phyloP scores from a whole-genome alignment of 1,284 basidiomycete genomes.

The Thelephora terrestris region DNA sequence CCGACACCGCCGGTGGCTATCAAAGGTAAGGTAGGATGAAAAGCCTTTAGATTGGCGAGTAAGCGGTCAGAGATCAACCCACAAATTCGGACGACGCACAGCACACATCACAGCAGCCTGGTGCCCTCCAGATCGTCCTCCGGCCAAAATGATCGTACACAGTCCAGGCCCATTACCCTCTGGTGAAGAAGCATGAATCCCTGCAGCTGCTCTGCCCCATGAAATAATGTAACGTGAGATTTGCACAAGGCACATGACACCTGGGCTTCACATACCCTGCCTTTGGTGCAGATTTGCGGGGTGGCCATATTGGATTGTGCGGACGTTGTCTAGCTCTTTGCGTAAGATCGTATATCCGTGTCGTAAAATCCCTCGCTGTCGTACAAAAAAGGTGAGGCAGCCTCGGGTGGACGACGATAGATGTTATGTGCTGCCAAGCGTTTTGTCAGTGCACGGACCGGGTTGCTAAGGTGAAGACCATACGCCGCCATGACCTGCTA shows the following conservation, averaged over 20 bases:
- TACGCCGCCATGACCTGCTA: conserved; percentile 65
- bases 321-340: conserved; percentile 19
- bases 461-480: conserved; percentile 14
- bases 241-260: too few species aligned
- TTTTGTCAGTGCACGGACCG: not conserved
- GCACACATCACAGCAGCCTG: conserved; percentile 53
- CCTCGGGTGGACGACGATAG: conserved; percentile 49
- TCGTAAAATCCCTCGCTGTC: conserved; percentile 57
- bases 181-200: conserved; percentile 43
- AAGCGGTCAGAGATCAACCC: not conserved
- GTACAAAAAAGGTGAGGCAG: conserved; percentile 51
- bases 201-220: conserved; percentile 50
- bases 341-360: conserved; percentile 53
- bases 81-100: conserved; percentile 27
- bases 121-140: conserved; percentile 63
- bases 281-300: conserved; percentile 18
- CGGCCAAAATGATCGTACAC: conserved; percentile 53
- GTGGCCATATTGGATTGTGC: conserved; percentile 51
- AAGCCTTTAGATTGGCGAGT: conserved; percentile 33
- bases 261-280: too few species aligned
- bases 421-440: conserved; percentile 46
- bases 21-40: conserved; percentile 49
- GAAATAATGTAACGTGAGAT: conserved; percentile 34
- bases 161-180: conserved; percentile 54
- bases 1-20: conserved; percentile 68